Evolutionary conservation across 169 alveolate species (phyloP).

Genomic region (Hepatocystis sp.): DNA sequence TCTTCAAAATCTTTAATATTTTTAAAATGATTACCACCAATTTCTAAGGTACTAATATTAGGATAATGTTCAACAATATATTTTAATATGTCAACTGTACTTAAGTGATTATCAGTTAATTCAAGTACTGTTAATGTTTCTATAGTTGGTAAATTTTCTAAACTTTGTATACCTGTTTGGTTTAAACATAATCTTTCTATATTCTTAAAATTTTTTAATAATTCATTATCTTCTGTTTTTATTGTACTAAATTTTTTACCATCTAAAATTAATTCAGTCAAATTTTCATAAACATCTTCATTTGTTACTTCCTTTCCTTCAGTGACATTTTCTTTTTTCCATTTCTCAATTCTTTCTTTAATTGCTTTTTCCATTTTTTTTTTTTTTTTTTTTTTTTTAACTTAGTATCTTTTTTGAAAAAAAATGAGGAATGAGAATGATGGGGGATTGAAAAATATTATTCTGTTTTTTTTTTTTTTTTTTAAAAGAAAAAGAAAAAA

Average conservation of each 20-base stretch:
- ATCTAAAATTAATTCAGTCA: conserved; percentile 89
- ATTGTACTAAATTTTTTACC: conserved; percentile 86
- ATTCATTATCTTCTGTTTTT: conserved; percentile 83
- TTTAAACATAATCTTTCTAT: conserved; percentile 88
- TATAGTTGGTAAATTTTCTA: conserved; percentile 87
- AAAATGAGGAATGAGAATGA: neutral
- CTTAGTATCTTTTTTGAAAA: neutral
- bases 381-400: too few species aligned
- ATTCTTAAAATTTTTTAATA: conserved; percentile 84
- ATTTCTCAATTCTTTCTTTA: conserved; percentile 76
- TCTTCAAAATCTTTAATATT: conserved; percentile 84
- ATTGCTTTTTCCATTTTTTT: conserved; percentile 82
- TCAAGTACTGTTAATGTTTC: conserved; percentile 89
- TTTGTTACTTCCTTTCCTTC: conserved; percentile 79
- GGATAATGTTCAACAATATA: conserved; percentile 85
- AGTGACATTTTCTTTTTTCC: conserved; percentile 77
- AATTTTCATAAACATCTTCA: conserved; percentile 79
- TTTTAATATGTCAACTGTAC: conserved; percentile 85
- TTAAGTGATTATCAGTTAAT: conserved; percentile 90
- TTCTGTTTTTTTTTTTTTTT: too few species aligned
- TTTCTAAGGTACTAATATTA: conserved; percentile 88
- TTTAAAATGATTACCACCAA: conserved; percentile 92
- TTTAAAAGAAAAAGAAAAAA: too few species aligned
- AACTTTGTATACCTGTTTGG: conserved; percentile 90
- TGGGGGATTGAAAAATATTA: neutral